phyloP scores from a whole-genome alignment of 2,329 filamentous ascomycete genomes.

The Aspergillus tamarii region DNA sequence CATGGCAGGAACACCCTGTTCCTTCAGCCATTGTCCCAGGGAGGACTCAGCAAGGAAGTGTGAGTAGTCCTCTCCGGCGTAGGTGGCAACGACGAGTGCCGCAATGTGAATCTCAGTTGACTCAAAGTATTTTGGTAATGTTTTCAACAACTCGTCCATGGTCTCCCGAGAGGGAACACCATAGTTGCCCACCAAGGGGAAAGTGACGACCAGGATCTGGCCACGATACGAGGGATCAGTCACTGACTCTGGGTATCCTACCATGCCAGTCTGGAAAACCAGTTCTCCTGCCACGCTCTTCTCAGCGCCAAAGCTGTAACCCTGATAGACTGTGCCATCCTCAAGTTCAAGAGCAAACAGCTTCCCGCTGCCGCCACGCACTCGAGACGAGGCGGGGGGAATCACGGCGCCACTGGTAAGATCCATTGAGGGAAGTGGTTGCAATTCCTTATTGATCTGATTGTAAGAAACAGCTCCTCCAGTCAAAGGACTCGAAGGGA shows the following conservation, averaged over 20 bases:
- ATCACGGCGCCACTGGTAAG: conserved; percentile 41
- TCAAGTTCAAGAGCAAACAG: conserved; percentile 87
- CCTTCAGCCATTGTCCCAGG: conserved; percentile 91
- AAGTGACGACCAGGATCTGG: conserved; percentile 95
- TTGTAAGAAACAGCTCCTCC: conserved; percentile 46
- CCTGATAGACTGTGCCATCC: conserved; percentile 88
- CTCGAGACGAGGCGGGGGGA: conserved; percentile 65
- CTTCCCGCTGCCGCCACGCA: conserved; percentile 57
- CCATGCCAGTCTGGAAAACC: conserved; percentile 99
- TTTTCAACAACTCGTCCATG: conserved; percentile 80
- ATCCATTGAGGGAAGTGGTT: conserved; percentile 34
- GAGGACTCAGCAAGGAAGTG: conserved; percentile 92
- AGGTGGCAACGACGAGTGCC: conserved; percentile 86
- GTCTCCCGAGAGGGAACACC: conserved; percentile 87
- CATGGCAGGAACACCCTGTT: conserved; percentile 90
- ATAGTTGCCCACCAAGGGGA: conserved; percentile 95
- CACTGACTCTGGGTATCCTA: conserved; percentile 95
- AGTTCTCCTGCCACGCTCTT: conserved; percentile 95
- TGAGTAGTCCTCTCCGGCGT: conserved; percentile 92
- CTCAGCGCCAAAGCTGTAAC: conserved; percentile 92
- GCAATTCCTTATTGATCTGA: conserved; percentile 36
- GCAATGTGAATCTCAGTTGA: conserved; percentile 90
- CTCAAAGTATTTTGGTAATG: conserved; percentile 91
- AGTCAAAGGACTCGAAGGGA: conserved; percentile 44
- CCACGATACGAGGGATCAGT: conserved; percentile 86